Conservation (phyloP, 306 rosid genomes). For the Argentina anserina region DNA sequence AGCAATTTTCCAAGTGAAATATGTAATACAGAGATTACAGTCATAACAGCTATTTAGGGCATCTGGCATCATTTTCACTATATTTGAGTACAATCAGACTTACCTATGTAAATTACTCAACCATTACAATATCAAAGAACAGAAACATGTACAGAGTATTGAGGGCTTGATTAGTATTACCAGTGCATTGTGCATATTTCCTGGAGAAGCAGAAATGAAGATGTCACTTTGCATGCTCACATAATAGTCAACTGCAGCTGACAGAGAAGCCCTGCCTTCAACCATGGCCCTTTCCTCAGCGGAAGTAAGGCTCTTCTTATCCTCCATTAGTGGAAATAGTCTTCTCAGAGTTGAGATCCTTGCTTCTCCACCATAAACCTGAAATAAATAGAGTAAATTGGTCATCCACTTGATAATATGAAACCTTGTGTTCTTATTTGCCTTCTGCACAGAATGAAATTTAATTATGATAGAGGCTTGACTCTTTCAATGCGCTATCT, state of each 20-base stretch:
- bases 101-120: background rate
- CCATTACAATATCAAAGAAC: background rate
- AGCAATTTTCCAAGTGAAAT: background rate
- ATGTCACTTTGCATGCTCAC: slow-evolving; percentile 81
- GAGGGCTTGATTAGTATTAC: slow-evolving; percentile 38
- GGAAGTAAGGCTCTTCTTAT: slow-evolving; percentile 77
- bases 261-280: slow-evolving; percentile 83
- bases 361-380: slow-evolving; percentile 86
- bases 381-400: background rate
- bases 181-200: slow-evolving; percentile 98
- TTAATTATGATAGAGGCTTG: background rate
- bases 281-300: slow-evolving; percentile 53
- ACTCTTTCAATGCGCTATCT: background rate
- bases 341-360: slow-evolving; percentile 70
- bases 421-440: background rate
- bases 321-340: slow-evolving; percentile 82
- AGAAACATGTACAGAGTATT: background rate
- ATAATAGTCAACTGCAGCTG: slow-evolving; percentile 88
- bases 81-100: background rate
- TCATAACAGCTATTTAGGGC: background rate
- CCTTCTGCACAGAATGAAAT: background rate
- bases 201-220: slow-evolving; percentile 96
- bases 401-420: background rate
- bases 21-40: background rate
- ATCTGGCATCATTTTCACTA: background rate